Conservation (phyloP, 805 yeast genomes). For the Candida sithepensis region DNA sequence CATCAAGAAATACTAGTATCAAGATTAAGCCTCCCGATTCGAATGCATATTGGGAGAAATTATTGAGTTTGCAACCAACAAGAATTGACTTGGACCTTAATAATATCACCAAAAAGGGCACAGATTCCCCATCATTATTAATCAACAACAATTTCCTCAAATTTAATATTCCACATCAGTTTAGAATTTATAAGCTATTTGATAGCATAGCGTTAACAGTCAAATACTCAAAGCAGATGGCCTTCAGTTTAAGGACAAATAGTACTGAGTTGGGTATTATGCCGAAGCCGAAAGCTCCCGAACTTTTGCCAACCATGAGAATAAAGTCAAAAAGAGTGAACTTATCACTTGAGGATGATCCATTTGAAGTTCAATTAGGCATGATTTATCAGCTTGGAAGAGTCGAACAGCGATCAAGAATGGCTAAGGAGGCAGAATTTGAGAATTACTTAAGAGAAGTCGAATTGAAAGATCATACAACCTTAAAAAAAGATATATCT, state of each 20-base stretch:
- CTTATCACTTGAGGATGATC: slow-evolving; percentile 57
- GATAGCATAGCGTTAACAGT: slow-evolving; percentile 69
- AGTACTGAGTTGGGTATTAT: slow-evolving; percentile 33
- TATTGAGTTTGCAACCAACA: slow-evolving; percentile 31
- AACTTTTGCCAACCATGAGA: slow-evolving; percentile 38
- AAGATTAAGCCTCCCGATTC: slow-evolving; percentile 52
- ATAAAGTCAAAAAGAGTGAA: slow-evolving; percentile 40
- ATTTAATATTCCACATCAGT: slow-evolving; percentile 65
- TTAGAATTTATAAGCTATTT: slow-evolving; percentile 71
- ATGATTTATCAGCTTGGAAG: slow-evolving; percentile 55
- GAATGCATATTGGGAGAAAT: slow-evolving; percentile 45
- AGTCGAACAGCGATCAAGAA: slow-evolving; percentile 51
- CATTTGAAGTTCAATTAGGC: slow-evolving; percentile 60
- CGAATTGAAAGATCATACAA: background rate
- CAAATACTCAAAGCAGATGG: slow-evolving; percentile 63
- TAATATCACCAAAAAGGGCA: background rate
- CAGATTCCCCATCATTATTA: slow-evolving; percentile 1
- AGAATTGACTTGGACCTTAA: slow-evolving; percentile 7
- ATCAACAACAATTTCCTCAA: slow-evolving; percentile 38
- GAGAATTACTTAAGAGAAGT: slow-evolving; percentile 2
- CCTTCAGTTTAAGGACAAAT: slow-evolving; percentile 43
- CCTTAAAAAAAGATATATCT: background rate
- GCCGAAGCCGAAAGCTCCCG: slow-evolving; percentile 36
- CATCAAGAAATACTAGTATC: slow-evolving; percentile 34
- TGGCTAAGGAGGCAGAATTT: slow-evolving; percentile 34